phyloP scores from a whole-genome alignment of 441 rosid genomes.

The Bruguiera hainesii region DNA sequence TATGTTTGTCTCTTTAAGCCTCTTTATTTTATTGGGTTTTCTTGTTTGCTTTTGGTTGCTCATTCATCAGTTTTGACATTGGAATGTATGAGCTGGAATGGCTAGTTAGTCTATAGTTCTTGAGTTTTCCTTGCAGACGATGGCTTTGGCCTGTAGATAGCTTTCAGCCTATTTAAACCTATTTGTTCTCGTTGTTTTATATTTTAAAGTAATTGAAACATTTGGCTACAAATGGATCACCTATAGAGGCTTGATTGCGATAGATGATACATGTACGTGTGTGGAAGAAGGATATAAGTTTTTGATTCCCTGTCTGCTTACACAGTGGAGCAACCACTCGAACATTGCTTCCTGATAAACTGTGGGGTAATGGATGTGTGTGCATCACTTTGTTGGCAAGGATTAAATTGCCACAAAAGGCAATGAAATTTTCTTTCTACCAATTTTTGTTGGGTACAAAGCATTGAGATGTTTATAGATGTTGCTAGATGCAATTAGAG shows the following conservation, averaged over 20 bases:
- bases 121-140: background rate
- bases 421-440: background rate
- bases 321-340: no score
- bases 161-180: no score
- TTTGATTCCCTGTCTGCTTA: no score
- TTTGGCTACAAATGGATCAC: no score
- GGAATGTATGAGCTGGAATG: background rate
- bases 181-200: no score
- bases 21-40: background rate
- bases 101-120: background rate
- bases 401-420: background rate
- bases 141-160: background rate
- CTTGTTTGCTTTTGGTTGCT: background rate
- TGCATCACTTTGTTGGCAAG: background rate
- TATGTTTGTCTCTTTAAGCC: constrained; percentile 3
- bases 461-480: background rate
- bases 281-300: no score
- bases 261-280: no score
- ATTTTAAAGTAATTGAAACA: no score
- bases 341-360: background rate
- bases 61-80: background rate
- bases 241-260: no score
- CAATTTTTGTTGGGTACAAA: background rate
- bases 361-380: background rate
- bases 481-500: no score